Percentiles rank a stretch among this genome's conserved stretches.
Evolutionary conservation across 768 basidiomycete genomes (phyloP).

Genomic region (Kwoniella dejecticola): DNA sequence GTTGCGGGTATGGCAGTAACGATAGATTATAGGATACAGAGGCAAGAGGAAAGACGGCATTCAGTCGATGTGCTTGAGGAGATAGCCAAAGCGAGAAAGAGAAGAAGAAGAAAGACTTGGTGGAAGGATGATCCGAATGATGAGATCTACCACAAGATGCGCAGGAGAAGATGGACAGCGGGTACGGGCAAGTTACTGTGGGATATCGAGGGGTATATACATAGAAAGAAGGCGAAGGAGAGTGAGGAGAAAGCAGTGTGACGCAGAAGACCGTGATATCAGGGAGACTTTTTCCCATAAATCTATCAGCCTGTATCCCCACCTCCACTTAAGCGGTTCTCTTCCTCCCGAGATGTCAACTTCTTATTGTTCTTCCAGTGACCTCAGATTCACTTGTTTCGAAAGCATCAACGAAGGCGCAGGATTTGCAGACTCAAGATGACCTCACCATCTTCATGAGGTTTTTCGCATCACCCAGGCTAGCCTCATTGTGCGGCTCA

Average conservation of each 20-base stretch:
- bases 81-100: conserved; percentile 1
- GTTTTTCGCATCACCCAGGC: too few relatives aligned
- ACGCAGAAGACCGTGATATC: neutral
- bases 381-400: too few relatives aligned
- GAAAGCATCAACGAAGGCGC: too few relatives aligned
- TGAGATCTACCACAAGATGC: neutral
- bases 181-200: conserved; percentile 18
- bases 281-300: neutral
- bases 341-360: too few relatives aligned
- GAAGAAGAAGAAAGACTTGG: conserved; percentile 7
- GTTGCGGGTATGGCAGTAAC: conserved; percentile 3
- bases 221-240: neutral
- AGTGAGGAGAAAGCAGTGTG: neutral
- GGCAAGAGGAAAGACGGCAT: neutral
- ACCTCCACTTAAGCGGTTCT: too few relatives aligned
- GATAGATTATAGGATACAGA: conserved; percentile 16
- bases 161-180: conserved; percentile 13
- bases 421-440: too few relatives aligned
- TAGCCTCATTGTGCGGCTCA: too few relatives aligned
- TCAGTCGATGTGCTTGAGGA: neutral
- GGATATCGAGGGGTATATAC: conserved; percentile 17
- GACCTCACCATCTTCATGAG: too few relatives aligned
- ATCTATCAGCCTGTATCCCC: neutral
- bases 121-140: conserved; percentile 10
- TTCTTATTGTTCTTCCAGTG: too few relatives aligned